Conservation (phyloP, 2,329 filamentous ascomycete species). For the Pezicula neosporulosa region DNA sequence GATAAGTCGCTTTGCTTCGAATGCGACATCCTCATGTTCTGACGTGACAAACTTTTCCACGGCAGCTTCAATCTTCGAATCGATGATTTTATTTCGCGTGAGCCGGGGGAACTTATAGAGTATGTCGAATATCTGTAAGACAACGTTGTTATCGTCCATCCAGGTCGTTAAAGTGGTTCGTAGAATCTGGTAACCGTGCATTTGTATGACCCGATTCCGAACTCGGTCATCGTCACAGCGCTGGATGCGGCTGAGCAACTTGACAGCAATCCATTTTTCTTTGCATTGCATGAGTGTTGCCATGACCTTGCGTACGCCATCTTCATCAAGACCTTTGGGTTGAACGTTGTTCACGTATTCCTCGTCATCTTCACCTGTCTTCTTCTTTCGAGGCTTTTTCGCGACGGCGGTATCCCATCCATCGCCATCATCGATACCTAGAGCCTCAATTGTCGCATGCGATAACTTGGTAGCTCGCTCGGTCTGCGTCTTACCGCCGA, state of each 20-base stretch:
- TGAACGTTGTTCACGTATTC: conserved; percentile 92
- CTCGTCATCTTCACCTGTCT: conserved; percentile 84
- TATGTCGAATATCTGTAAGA: conserved; percentile 85
- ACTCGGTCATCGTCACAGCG: conserved; percentile 82
- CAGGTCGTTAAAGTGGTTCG: conserved; percentile 84
- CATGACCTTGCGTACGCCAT: conserved; percentile 91
- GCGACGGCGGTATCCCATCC: conserved; percentile 88
- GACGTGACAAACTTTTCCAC: conserved; percentile 66
- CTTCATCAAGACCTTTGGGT: conserved; percentile 73
- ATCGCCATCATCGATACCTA: conserved; percentile 90
- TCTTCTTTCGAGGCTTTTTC: conserved; percentile 91
- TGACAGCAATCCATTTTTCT: conserved; percentile 99
- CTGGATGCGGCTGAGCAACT: conserved; percentile 86
- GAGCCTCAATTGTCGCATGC: conserved; percentile 84
- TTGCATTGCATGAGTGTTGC: conserved; percentile 95
- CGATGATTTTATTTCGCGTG: conserved; percentile 94
- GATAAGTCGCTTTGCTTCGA: conserved; percentile 67
- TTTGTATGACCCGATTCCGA: conserved; percentile 82
- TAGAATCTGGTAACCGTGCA: conserved; percentile 96
- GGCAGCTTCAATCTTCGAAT: conserved; percentile 88
- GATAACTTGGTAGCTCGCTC: conserved; percentile 91
- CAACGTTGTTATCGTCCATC: conserved; percentile 84
- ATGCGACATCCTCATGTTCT: conserved; percentile 71
- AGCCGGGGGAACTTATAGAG: conserved; percentile 84
- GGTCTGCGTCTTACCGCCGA: conserved; percentile 96